These are phyloP conservation scores for Rhizophagus clarus DNA, from an alignment of 192 early-diverging fungal genomes.

Conservation along the genomic window DNA sequence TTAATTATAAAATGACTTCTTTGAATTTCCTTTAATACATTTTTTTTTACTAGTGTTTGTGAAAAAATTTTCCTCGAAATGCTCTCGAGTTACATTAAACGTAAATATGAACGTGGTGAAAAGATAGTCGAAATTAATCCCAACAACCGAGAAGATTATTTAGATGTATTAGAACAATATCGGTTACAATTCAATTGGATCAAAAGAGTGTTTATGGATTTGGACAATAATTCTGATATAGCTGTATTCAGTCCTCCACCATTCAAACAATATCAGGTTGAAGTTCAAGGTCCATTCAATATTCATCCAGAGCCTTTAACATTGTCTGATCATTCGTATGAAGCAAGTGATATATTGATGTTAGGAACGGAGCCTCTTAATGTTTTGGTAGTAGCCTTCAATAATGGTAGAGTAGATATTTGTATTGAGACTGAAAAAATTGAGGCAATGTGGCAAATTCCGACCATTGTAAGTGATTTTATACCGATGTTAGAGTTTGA, in stretches of 20 bases:
- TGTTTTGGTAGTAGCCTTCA: constrained; percentile 60
- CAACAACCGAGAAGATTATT: neutral
- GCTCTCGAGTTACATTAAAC: constrained; percentile 22
- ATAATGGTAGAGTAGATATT: constrained; percentile 63
- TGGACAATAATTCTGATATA: constrained; percentile 31
- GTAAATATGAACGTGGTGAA: neutral
- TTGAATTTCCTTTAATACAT: neutral
- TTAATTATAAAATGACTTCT: neutral
- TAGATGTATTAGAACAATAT: constrained; percentile 29
- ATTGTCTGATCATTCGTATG: constrained; percentile 6
- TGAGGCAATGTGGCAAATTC: constrained; percentile 38
- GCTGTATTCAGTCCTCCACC: constrained; percentile 31
- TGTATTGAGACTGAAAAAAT: constrained; percentile 59
- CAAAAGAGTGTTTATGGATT: constrained; percentile 40
- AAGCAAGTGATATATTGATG: constrained; percentile 51
- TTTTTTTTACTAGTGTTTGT: constrained; percentile 7
- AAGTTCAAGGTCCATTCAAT: constrained; percentile 57
- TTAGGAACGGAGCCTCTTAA: constrained; percentile 48
- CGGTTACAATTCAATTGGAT: constrained; percentile 50
- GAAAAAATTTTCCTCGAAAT: constrained; percentile 4
- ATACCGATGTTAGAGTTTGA: neutral
- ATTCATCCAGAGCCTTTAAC: constrained; percentile 46
- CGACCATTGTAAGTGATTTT: neutral
- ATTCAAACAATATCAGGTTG: constrained; percentile 7
- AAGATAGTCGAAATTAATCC: neutral